Evolutionary conservation across 2,329 filamentous ascomycete species (phyloP).

Genomic region (Lachnellula willkommii): DNA sequence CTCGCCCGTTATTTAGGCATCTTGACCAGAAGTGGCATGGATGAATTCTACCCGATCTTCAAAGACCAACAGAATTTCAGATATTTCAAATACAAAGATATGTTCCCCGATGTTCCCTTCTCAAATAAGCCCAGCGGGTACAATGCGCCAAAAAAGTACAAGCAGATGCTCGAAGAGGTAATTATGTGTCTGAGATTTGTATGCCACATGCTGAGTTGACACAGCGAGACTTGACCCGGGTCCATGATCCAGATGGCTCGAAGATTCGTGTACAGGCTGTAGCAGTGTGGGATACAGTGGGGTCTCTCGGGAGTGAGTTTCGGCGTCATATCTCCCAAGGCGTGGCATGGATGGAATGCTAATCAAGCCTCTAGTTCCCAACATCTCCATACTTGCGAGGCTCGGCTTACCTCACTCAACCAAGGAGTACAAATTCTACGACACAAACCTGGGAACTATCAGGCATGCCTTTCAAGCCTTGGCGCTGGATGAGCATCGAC

Average conservation of each 20-base stretch:
- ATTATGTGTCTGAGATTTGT: neutral
- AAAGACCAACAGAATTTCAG: constrained; percentile 31
- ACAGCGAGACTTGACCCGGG: constrained; percentile 33
- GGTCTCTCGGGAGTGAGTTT: constrained; percentile 34
- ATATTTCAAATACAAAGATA: constrained; percentile 33
- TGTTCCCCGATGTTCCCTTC: constrained; percentile 28
- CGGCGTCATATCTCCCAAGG: constrained; percentile 29
- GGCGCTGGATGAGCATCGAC: constrained; percentile 44
- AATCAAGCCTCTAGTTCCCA: constrained; percentile 37
- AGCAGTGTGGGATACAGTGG: constrained; percentile 45
- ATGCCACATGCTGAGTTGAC: constrained; percentile 3
- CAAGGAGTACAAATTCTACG: constrained; percentile 36
- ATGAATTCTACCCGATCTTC: constrained; percentile 40
- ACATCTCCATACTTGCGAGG: constrained; percentile 34
- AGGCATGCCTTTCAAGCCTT: constrained; percentile 47
- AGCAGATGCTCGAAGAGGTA: constrained; percentile 34
- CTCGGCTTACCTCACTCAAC: constrained; percentile 33
- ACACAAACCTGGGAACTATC: constrained; percentile 38
- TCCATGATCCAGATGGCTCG: constrained; percentile 32
- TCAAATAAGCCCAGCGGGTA: constrained; percentile 25
- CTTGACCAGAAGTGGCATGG: constrained; percentile 38
- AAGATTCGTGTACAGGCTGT: constrained; percentile 41
- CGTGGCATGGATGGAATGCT: neutral
- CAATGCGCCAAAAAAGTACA: constrained; percentile 29
- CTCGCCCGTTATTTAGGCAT: constrained; percentile 19